Conservation (phyloP, 768 basidiomycete species). For the Lactarius hatsudake region DNA sequence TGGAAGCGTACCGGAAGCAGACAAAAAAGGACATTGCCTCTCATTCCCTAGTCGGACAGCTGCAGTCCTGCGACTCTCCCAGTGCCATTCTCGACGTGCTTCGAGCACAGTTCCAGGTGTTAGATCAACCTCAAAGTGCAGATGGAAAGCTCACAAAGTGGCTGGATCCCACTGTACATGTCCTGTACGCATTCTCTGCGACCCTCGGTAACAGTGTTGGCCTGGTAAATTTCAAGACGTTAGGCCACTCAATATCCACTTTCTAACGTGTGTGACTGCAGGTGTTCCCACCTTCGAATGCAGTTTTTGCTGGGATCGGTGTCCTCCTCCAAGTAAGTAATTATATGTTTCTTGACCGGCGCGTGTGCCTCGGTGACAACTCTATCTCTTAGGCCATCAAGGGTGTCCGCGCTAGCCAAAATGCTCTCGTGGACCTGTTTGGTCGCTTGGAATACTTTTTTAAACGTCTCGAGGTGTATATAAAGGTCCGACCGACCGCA, state of each 20-base stretch:
- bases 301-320: not conserved
- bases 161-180: too few species aligned
- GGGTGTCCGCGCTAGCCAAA: not conserved
- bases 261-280: not conserved
- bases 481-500: too few species aligned
- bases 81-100: not conserved
- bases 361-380: not conserved
- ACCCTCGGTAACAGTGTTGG: too few species aligned
- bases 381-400: not conserved
- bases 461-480: too few species aligned
- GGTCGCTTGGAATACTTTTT: not conserved
- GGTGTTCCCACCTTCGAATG: not conserved
- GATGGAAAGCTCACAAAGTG: too few species aligned
- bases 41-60: not conserved
- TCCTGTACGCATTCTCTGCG: too few species aligned
- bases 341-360: not conserved
- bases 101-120: too few species aligned
- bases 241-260: not conserved
- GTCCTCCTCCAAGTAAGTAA: not conserved
- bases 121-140: too few species aligned
- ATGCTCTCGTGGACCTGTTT: not conserved
- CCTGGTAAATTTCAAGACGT: not conserved
- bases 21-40: not conserved
- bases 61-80: not conserved
- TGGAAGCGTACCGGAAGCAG: not conserved